Evolutionary conservation across 352 stramenopile genomes (phyloP).

Genomic region (Phytophthora crassamura): DNA sequence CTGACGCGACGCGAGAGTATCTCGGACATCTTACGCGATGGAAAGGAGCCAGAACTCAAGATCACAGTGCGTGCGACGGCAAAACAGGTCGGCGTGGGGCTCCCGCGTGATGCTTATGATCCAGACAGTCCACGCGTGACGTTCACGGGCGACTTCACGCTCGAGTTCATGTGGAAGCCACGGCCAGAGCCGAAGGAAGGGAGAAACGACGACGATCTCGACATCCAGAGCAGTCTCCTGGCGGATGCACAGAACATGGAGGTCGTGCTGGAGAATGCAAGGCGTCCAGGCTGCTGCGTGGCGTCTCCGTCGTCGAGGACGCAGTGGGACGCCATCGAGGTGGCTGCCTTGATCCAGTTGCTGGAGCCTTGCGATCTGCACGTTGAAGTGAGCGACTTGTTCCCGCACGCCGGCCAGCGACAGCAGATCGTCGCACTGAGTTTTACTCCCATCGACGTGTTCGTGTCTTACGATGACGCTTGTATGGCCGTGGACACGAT

Average conservation of each 20-base stretch:
- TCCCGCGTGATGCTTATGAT: slow-evolving; percentile 63
- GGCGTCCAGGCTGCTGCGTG: slow-evolving; percentile 69
- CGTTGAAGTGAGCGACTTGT: slow-evolving; percentile 72
- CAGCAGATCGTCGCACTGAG: slow-evolving; percentile 79
- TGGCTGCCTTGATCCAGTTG: slow-evolving; percentile 67
- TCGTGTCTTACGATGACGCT: slow-evolving; percentile 81
- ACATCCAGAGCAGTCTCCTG: slow-evolving; percentile 76
- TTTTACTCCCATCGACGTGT: slow-evolving; percentile 83
- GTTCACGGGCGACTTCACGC: slow-evolving; percentile 62
- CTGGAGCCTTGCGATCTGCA: slow-evolving; percentile 80
- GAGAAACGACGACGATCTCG: slow-evolving; percentile 45
- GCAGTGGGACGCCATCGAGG: slow-evolving; percentile 36
- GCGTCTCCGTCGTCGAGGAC: slow-evolving; percentile 31
- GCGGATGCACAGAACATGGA: slow-evolving; percentile 71
- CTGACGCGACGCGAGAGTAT: slow-evolving; percentile 54
- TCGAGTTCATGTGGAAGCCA: slow-evolving; percentile 64
- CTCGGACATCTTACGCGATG: slow-evolving; percentile 55
- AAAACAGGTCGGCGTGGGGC: slow-evolving; percentile 55
- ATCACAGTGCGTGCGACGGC: slow-evolving; percentile 55
- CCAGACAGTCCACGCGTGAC: slow-evolving; percentile 51
- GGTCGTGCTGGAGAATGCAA: slow-evolving; percentile 67
- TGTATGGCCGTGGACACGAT: slow-evolving; percentile 62
- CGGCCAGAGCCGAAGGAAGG: slow-evolving; percentile 19
- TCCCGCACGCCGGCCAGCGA: slow-evolving; percentile 64
- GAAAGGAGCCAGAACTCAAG: slow-evolving; percentile 49